Evolutionary conservation across 768 basidiomycete genomes (phyloP), one percentile per base, ranked within the genome.

Genomic region (Paxillus involutus): DNA sequence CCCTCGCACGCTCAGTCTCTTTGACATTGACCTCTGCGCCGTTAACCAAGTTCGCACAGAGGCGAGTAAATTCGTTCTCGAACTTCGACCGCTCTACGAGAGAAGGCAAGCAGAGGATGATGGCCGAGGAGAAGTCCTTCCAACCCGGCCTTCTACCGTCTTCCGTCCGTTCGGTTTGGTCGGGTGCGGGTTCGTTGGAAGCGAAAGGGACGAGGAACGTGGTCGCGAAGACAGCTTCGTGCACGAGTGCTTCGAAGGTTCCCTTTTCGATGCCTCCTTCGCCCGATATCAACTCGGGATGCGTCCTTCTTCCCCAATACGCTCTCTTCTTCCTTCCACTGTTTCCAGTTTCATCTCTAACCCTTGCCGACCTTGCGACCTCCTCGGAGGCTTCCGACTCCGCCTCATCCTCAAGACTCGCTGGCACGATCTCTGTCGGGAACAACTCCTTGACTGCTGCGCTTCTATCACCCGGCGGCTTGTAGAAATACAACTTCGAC

Each of bases 401-500:
- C 48, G 66, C 62, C 7, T 77, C 75, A n/a, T 80, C 82, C 47
- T 85, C 82, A 43, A 79, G 71, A 14, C 73, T 71, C 0, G 78
- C 76, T 0, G 82, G 77, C 0, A 88, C 81, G 16, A 89, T 70
- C 8, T 75, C 82, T 0, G 81, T 77, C 10, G 89, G 86, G 62
- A 95, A 95, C 24, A 93, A 71, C 8, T 87, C 85, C 65, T 85
- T 89, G 49, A 93, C 77, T 0, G 77, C 86, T 2, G 75, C 71
- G 21, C 70, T 73, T 52, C 84, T 75, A 58, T 94, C 92, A 29
- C 78, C 75, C 0, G 92, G 90, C 0, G 90, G 84, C 63, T 94
- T 95, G 67, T 89, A 93, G 63, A 94, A 89, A 67, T 89, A 87
- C 46, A 95, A 62, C 67, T 94, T 94, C 12, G 87, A 82, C 6